These are phyloP conservation scores for Crithidia bombi DNA, from an alignment of 208 protist species.

Conservation along the genomic window DNA sequence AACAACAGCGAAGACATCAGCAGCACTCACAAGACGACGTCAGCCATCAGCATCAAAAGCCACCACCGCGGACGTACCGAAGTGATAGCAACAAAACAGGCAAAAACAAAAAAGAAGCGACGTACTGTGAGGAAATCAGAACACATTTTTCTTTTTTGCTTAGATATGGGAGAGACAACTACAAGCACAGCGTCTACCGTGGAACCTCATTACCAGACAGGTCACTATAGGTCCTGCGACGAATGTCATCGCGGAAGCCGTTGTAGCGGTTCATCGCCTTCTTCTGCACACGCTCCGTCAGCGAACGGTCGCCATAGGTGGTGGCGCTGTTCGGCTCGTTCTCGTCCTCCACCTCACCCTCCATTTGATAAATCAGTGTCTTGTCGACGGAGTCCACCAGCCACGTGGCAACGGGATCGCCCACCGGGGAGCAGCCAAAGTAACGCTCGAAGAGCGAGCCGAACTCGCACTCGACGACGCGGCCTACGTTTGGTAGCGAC, in stretches of 20 bases:
- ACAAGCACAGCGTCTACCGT: conserved; percentile 33
- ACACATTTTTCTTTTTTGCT: no score
- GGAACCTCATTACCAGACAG: conserved; percentile 70
- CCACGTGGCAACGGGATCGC: conserved; percentile 75
- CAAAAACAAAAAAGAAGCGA: conserved; percentile 1
- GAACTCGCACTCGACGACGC: conserved; percentile 50
- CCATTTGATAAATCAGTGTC: conserved; percentile 84
- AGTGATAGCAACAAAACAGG: background rate
- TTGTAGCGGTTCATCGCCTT: conserved; percentile 93
- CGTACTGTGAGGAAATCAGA: no score
- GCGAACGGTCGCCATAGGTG: conserved; percentile 78
- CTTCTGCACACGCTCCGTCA: conserved; percentile 86
- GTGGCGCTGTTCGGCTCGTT: conserved; percentile 90
- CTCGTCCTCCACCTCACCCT: conserved; percentile 89
- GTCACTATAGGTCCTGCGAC: conserved; percentile 83
- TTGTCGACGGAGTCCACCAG: conserved; percentile 71
- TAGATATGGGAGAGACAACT: background rate
- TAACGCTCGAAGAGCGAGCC: conserved; percentile 68
- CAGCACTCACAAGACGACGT: no score
- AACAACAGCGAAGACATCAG: conserved; percentile 13
- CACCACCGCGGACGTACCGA: no score
- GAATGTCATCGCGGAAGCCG: conserved; percentile 82
- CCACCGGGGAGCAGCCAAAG: conserved; percentile 67
- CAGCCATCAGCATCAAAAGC: no score
- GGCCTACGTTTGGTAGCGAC: conserved; percentile 67